A percentile compares a stretch with the other conserved stretches of the same genome.
Evolutionary conservation across 2,329 filamentous ascomycete species (phyloP).

Genomic region (Sphaerulina populicola): DNA sequence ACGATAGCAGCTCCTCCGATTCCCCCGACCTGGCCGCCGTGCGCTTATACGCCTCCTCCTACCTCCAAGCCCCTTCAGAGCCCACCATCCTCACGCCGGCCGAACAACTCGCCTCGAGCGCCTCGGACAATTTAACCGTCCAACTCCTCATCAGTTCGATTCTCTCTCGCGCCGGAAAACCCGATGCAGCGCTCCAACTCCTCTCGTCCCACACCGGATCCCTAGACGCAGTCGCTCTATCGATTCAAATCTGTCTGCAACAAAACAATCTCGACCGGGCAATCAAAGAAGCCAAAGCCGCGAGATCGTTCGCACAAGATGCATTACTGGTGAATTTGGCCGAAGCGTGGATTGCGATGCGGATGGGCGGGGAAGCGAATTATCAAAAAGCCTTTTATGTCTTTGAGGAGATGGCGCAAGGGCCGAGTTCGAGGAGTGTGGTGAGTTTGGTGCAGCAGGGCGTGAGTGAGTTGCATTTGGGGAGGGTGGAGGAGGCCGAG

Average conservation of each 20-base stretch:
- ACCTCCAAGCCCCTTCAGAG: conserved; percentile 40
- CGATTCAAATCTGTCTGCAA: conserved; percentile 83
- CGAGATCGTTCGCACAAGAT: conserved; percentile 90
- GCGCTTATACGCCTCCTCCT: conserved; percentile 54
- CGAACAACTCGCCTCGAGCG: conserved; percentile 58
- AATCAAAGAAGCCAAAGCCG: conserved; percentile 75
- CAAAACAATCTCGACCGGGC: conserved; percentile 90
- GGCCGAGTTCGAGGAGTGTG: conserved; percentile 68
- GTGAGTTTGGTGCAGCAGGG: conserved; percentile 77
- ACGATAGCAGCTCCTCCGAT: conserved; percentile 40
- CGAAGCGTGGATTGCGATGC: conserved; percentile 87
- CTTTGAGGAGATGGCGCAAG: conserved; percentile 88
- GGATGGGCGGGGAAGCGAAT: conserved; percentile 76
- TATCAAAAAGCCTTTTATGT: conserved; percentile 98
- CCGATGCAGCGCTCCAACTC: conserved; percentile 75
- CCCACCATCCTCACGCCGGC: conserved; percentile 47
- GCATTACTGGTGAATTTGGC: conserved; percentile 87
- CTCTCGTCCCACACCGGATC: conserved; percentile 78
- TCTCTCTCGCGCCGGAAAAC: conserved; percentile 67
- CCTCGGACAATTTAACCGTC: conserved; percentile 66
- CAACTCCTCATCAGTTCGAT: conserved; percentile 77
- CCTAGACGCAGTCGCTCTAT: conserved; percentile 68
- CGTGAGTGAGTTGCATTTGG: conserved; percentile 82
- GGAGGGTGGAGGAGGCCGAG: conserved; percentile 80
- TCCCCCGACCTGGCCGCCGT: conserved; percentile 67